These are phyloP conservation scores for Fusarium torreyae DNA, from an alignment of 2,329 filamentous ascomycete species.

Conservation along the genomic window DNA sequence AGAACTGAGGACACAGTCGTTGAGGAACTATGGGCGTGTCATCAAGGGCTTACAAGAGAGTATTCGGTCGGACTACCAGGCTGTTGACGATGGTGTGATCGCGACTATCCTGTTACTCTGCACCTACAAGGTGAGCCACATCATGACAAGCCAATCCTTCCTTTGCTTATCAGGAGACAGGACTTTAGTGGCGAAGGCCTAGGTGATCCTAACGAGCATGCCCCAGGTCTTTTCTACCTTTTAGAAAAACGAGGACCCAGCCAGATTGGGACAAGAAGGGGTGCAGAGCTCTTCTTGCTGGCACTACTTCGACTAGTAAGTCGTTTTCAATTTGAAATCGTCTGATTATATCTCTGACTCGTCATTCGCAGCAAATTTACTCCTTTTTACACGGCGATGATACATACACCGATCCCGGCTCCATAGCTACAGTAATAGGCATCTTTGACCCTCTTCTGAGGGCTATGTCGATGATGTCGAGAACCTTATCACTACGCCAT, in stretches of 20 bases:
- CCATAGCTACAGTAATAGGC: conserved; percentile 49
- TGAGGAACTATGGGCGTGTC: conserved; percentile 50
- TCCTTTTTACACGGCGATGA: conserved; percentile 53
- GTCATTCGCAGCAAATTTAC: conserved; percentile 50
- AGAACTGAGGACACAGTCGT: conserved; percentile 49
- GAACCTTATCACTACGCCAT: conserved; percentile 41
- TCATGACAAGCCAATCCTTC: neutral
- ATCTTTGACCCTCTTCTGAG: conserved; percentile 52
- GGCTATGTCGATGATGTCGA: conserved; percentile 53
- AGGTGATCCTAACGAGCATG: conserved; percentile 52
- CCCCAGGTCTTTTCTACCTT: conserved; percentile 53
- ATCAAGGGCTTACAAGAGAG: conserved; percentile 50
- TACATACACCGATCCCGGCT: conserved; percentile 52
- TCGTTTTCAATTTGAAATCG: neutral
- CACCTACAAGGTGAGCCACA: conserved; percentile 46
- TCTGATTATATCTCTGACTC: neutral
- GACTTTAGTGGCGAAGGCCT: conserved; percentile 53
- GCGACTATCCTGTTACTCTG: conserved; percentile 52
- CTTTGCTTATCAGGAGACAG: conserved; percentile 34
- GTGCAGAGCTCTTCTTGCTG: conserved; percentile 52
- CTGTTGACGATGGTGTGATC: conserved; percentile 52
- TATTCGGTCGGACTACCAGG: conserved; percentile 47
- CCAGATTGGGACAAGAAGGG: conserved; percentile 51
- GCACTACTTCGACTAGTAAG: conserved; percentile 52
- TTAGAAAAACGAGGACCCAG: conserved; percentile 52